These are phyloP conservation scores for Aspergillus sp. DNA, from an alignment of 2,329 filamentous ascomycete species.

Conservation along the genomic window DNA sequence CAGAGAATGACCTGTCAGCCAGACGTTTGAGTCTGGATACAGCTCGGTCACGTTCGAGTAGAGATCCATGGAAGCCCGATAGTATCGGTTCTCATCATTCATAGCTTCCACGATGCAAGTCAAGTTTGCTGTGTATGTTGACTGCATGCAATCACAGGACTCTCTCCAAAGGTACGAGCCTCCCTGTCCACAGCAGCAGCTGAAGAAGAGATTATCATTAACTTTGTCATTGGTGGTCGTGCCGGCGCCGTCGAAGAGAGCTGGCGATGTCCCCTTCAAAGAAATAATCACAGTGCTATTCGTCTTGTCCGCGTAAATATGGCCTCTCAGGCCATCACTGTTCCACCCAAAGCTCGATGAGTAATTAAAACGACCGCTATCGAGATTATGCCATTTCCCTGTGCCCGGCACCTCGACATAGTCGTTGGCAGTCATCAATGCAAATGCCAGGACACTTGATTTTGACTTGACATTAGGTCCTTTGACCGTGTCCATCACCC, in stretches of 20 bases:
- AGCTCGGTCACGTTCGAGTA: slow-evolving; percentile 86
- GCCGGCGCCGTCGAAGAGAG: slow-evolving; percentile 91
- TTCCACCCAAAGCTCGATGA: slow-evolving; percentile 91
- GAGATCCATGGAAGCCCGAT: slow-evolving; percentile 76
- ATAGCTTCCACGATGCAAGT: slow-evolving; percentile 75
- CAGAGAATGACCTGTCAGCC: slow-evolving; percentile 86
- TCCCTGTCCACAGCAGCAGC: slow-evolving; percentile 92
- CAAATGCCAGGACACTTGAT: slow-evolving; percentile 72
- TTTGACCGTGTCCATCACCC: slow-evolving; percentile 70
- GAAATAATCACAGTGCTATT: slow-evolving; percentile 87
- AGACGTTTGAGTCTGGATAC: slow-evolving; percentile 76
- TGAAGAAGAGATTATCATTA: slow-evolving; percentile 97
- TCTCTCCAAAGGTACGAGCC: slow-evolving; percentile 83
- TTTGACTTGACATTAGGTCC: slow-evolving; percentile 81
- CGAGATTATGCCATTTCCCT: slow-evolving; percentile 76
- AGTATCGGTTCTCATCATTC: slow-evolving; percentile 79
- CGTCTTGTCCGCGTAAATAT: slow-evolving; percentile 78
- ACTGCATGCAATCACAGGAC: slow-evolving; percentile 85
- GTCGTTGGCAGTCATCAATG: slow-evolving; percentile 80
- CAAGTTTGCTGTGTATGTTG: slow-evolving; percentile 82
- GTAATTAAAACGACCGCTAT: slow-evolving; percentile 65
- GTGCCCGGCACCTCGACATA: slow-evolving; percentile 67
- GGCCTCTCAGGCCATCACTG: slow-evolving; percentile 76
- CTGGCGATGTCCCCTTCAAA: slow-evolving; percentile 81
- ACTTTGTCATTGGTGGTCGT: slow-evolving; percentile 96